Evolutionary conservation across 169 alveolate species (phyloP), one percentile per base, ranked within the genome.

Genomic region (Plasmodium cynomolgi): DNA sequence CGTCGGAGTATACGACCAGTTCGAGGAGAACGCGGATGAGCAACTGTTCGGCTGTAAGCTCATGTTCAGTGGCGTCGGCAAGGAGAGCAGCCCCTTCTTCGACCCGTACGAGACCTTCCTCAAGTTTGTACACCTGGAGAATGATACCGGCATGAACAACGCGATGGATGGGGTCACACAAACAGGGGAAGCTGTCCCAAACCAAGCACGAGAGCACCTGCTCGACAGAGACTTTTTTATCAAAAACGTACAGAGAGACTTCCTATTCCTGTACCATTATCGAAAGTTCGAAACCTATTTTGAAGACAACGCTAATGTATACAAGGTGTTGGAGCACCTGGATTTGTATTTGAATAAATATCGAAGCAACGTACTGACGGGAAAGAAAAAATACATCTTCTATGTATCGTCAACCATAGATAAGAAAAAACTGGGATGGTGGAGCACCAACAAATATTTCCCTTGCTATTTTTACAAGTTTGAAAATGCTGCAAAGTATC

Each of bases 371-470:
- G 73, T 83, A 6, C 37, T 91, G 47, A 37, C 81, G 29, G 92
- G 92, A 56, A 84, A 91, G 73, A 75, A 62, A 41, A 91, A 79
- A 54, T 84, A 93, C 50, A 84, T 79, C 37, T 93, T 84, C 72
- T 75, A 79, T 41, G 86, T 75, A 13, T 81, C 86, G 23, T 83
- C 84, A 29, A 56, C 94, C 20, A 84, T 81, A 31, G 92, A 83
- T 83, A 91, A 26, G 37, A 50, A 88, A 1, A 91, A 96, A 77
- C 71, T 96, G 39, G 97, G 97, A 47, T 93, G 95, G 83, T 96
- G 97, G 97, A 81, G 94, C 31, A 77, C 83, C 29, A 95, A 93
- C 4, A 80, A 75, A 68, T 91, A 83, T 41, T 93, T 83, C 77
- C 97, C 97, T 37, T 95, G 96, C 29, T 84, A 93, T 50, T 96